Evolutionary conservation across 2,329 filamentous ascomycete species (phyloP), one percentile per base, ranked within the genome.

Genomic region (Cryphonectria radicalis): DNA sequence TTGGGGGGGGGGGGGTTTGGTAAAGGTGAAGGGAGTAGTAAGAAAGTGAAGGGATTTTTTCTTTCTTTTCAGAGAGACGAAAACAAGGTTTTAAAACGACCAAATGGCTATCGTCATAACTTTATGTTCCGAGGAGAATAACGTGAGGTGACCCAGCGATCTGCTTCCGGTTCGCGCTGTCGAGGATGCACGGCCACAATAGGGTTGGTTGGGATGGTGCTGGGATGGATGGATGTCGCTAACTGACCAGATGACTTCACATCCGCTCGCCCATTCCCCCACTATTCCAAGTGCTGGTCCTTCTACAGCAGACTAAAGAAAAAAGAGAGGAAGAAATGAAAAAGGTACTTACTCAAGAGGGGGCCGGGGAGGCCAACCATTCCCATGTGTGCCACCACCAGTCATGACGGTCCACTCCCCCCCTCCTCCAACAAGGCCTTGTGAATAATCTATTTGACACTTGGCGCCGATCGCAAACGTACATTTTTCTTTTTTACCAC

Each of bases 101-200:
- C 35, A 40, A 8, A 11, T 40, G 59, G 59, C 19, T 35, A 40
- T 22, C 32, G 59, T 62, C 57, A 57, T 57, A 57, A 62, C 40
- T 10, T 25, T 25, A 40, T 37, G 59, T 19, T n/a, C 59, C 32
- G 32, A 62, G 19, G 28, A 62, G 14, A 32, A 62, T 62, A 19
- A 62, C 17, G 59, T 62, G 59, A 62, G 59, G 32, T 19, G 59
- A 62, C 59, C 59, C 59, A 62, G 59, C 35, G 59, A 62, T 62
- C 59, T 62, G 59, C 59, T 62, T 37, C 59, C 59, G 59, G 59
- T 40, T 8, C 35, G 35, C 55, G 25, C 55, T 62, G 59, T 32
- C 35, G 40, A 37, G 14, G 28, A 6, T 40, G 59, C 59, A 62
- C 59, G 59, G 59, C 59, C 59, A 62, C 59, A 62, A 4, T 40